Evolutionary conservation across 2,329 filamentous ascomycete genomes (phyloP).

Genomic region (Piedraia hortae): DNA sequence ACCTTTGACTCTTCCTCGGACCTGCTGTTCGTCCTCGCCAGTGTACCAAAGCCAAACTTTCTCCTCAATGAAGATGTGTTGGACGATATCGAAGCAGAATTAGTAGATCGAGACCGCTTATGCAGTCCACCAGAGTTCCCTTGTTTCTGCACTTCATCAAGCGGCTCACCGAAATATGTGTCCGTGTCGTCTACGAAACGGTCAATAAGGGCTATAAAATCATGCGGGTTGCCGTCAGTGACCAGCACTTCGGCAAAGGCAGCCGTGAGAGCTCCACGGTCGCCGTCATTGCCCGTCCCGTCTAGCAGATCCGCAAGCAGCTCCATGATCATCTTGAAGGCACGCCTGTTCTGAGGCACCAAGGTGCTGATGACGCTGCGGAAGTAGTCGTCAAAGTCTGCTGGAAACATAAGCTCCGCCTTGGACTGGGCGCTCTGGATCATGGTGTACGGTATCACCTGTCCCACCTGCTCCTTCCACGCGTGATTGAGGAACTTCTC

Average conservation of each 20-base stretch:
- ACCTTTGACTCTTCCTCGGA: conserved; percentile 39
- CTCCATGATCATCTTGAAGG: conserved; percentile 60
- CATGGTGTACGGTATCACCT: conserved; percentile 44
- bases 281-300: conserved; percentile 71
- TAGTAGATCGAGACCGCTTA: conserved; percentile 30
- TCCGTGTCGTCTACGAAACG: conserved; percentile 74
- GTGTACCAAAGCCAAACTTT: conserved; percentile 48
- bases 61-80: conserved; percentile 65
- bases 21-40: conserved; percentile 58
- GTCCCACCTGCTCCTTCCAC: conserved; percentile 71
- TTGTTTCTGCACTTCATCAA: conserved; percentile 6
- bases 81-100: conserved; percentile 51
- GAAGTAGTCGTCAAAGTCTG: conserved; percentile 39
- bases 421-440: conserved; percentile 47
- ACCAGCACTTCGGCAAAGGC: conserved; percentile 74
- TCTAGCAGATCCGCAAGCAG: conserved; percentile 68
- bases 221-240: conserved; percentile 44
- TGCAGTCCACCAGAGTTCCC: conserved; percentile 5
- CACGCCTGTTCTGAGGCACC: conserved; percentile 35
- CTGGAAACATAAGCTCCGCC: conserved; percentile 34
- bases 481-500: conserved; percentile 76
- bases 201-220: conserved; percentile 72
- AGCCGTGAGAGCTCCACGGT: conserved; percentile 62
- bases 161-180: conserved; percentile 48
- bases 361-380: conserved; percentile 24